Evolutionary conservation across 176 grass and related monocot species (phyloP).

Genomic region (Carex myosuroides): DNA sequence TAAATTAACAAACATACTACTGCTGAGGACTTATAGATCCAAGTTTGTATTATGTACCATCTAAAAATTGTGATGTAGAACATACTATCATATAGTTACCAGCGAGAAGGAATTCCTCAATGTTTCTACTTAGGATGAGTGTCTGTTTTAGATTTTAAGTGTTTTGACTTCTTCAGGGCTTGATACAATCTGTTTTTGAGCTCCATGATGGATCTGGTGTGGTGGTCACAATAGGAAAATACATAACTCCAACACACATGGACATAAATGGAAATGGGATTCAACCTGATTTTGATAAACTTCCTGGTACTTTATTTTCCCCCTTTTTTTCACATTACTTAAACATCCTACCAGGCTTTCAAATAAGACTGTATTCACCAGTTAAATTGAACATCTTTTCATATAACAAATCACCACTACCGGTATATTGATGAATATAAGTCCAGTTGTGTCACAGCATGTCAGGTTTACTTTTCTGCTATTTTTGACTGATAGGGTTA

Average conservation of each 20-base stretch:
- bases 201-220: constrained; percentile 98
- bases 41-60: background rate
- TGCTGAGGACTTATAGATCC: background rate
- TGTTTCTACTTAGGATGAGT: constrained; percentile 3
- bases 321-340: background rate
- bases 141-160: constrained; percentile 10
- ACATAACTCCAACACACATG: constrained; percentile 73
- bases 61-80: constrained; percentile 2
- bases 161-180: constrained; percentile 48
- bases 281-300: constrained; percentile 59
- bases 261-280: constrained; percentile 98
- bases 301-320: constrained; percentile 57
- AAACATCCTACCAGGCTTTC: background rate
- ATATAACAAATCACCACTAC: background rate
- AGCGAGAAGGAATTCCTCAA: background rate
- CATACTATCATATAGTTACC: background rate
- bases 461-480: background rate
- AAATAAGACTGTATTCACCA: background rate
- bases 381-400: background rate
- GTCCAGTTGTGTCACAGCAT: background rate
- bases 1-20: background rate
- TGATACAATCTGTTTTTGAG: constrained; percentile 97
- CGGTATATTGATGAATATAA: background rate
- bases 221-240: constrained; percentile 86
- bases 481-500: background rate